phyloP scores from a whole-genome alignment of 1,284 basidiomycete species.

The Ustilago nuda region DNA sequence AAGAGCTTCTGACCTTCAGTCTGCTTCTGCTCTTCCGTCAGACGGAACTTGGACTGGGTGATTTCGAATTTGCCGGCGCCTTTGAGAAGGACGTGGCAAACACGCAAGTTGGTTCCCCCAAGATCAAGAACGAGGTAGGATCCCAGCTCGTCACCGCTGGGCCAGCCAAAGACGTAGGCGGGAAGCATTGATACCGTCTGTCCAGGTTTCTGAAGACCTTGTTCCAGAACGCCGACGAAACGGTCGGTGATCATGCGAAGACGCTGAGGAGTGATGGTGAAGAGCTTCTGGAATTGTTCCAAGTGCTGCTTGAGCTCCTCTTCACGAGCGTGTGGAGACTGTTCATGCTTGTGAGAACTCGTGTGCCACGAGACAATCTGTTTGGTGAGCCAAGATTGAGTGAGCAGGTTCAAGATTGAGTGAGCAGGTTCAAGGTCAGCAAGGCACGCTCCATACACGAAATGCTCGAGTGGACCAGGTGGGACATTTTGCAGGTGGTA shows the following conservation, averaged over 20 bases:
- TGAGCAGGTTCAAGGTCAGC: slow-evolving; percentile 20
- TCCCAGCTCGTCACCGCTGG: slow-evolving; percentile 86
- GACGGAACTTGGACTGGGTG: slow-evolving; percentile 95
- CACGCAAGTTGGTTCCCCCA: slow-evolving; percentile 92
- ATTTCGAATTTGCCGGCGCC: slow-evolving; percentile 96
- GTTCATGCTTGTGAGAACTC: slow-evolving; percentile 56
- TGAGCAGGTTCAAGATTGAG: slow-evolving; percentile 7
- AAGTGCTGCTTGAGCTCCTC: slow-evolving; percentile 57
- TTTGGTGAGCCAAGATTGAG: slow-evolving; percentile 17
- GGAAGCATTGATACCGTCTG: slow-evolving; percentile 96
- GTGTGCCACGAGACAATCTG: slow-evolving; percentile 66
- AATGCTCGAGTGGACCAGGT: slow-evolving; percentile 24
- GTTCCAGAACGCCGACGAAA: slow-evolving; percentile 90
- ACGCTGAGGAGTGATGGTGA: slow-evolving; percentile 62
- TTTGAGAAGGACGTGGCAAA: slow-evolving; percentile 92
- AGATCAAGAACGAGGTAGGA: slow-evolving; percentile 94
- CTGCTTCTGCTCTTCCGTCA: slow-evolving; percentile 98
- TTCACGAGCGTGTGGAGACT: slow-evolving; percentile 50
- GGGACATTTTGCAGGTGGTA: slow-evolving; percentile 14
- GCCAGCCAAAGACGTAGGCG: slow-evolving; percentile 97
- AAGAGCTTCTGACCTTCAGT: slow-evolving; percentile 94
- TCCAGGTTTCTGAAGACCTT: slow-evolving; percentile 82
- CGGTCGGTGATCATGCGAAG: slow-evolving; percentile 82
- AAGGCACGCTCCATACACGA: slow-evolving; percentile 23
- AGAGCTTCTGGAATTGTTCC: slow-evolving; percentile 59